These are phyloP conservation scores for Zizania palustris DNA, from an alignment of 202 grass and related monocot genomes.

Conservation along the genomic window DNA sequence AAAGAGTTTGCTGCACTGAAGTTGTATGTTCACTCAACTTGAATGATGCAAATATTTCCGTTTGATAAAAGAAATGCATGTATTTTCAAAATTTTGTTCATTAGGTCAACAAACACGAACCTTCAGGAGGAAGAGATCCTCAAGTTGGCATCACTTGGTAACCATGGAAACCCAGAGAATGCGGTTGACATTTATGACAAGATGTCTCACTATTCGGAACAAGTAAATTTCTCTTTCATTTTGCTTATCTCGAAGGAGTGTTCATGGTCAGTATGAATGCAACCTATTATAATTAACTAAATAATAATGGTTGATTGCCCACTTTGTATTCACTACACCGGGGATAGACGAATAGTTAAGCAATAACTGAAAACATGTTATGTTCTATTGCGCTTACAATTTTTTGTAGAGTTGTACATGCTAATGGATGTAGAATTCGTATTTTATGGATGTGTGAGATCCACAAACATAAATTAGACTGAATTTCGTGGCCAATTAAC, in stretches of 20 bases:
- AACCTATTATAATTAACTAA: conserved; percentile 13
- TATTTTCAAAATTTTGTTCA: conserved; percentile 8
- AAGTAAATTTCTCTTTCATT: conserved; percentile 55
- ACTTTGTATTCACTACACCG: background rate
- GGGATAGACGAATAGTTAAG: background rate
- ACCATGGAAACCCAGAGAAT: conserved; percentile 65
- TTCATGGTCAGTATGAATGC: conserved; percentile 7
- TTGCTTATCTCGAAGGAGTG: background rate
- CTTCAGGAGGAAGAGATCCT: conserved; percentile 85
- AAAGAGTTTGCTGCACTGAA: too few relatives aligned
- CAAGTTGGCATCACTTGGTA: conserved; percentile 80
- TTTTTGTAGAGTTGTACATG: background rate
- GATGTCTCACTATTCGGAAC: conserved; percentile 78
- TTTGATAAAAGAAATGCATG: background rate
- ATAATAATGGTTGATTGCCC: background rate
- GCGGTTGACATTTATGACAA: conserved; percentile 71
- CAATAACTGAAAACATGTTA: conserved; percentile 3
- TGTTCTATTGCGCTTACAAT: background rate
- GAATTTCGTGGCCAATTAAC: conserved; percentile 6
- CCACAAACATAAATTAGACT: background rate
- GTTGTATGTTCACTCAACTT: conserved; percentile 33
- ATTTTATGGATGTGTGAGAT: background rate
- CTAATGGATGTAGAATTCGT: background rate
- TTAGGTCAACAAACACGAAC: conserved; percentile 85
- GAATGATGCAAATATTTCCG: conserved; percentile 1